phyloP scores from a whole-genome alignment of 805 yeast species.

The Kodamaea kaohsiungensis region DNA sequence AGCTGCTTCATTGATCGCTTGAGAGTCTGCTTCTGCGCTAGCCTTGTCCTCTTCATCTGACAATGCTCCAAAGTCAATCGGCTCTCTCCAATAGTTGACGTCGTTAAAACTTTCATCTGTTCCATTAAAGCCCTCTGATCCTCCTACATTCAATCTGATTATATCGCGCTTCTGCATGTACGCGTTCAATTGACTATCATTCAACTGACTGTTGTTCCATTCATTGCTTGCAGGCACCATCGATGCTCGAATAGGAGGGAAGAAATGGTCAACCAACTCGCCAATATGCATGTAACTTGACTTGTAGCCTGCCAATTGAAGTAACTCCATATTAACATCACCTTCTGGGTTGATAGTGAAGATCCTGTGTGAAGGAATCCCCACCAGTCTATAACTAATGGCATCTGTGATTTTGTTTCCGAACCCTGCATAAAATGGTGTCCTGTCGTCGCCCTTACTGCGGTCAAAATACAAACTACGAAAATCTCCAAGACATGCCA shows the following conservation, averaged over 20 bases:
- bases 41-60: slow-evolving; percentile 30
- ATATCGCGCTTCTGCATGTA: slow-evolving; percentile 26
- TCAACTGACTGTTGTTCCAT: slow-evolving; percentile 31
- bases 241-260: slow-evolving; percentile 67
- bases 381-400: slow-evolving; percentile 87
- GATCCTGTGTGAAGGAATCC: slow-evolving; percentile 89
- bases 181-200: slow-evolving; percentile 35
- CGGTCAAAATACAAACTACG: slow-evolving; percentile 58
- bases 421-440: slow-evolving; percentile 96
- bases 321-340: slow-evolving; percentile 94
- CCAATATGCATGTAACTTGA: slow-evolving; percentile 87
- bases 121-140: slow-evolving; percentile 36
- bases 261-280: slow-evolving; percentile 94
- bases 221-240: slow-evolving; percentile 13
- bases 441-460: slow-evolving; percentile 39
- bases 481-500: slow-evolving; percentile 92
- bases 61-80: slow-evolving; percentile 63
- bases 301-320: slow-evolving; percentile 90
- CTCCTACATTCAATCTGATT: slow-evolving; percentile 21
- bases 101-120: slow-evolving; percentile 75
- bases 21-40: background rate
- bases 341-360: slow-evolving; percentile 96
- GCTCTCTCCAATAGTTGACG: slow-evolving; percentile 90
- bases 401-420: slow-evolving; percentile 98
- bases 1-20: background rate